Conservation (phyloP, 148 eudicot genomes). For the Fallopia convolvulus region DNA sequence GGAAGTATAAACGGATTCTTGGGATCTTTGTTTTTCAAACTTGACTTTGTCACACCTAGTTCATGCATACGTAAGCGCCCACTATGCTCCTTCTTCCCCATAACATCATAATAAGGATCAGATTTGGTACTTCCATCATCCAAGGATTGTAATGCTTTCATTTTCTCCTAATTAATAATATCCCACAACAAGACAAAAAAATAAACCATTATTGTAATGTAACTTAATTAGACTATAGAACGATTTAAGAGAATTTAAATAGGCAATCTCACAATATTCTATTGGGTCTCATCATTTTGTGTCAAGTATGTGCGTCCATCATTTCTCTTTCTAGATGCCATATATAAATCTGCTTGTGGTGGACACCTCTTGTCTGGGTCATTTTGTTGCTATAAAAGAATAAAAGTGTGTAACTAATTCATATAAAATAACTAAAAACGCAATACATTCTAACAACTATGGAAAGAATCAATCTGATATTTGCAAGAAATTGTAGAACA, state of each 20-base stretch:
- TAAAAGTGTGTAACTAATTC: background rate
- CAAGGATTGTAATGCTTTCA: background rate
- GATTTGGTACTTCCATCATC: background rate
- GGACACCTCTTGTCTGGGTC: background rate
- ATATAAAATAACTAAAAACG: background rate
- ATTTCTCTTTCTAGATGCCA: background rate
- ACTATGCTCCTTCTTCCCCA: background rate
- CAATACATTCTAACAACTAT: background rate
- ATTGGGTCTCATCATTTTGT: background rate
- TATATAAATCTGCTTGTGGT: background rate
- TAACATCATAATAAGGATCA: background rate
- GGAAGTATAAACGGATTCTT: background rate
- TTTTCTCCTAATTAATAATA: background rate
- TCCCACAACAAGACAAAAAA: background rate
- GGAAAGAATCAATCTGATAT: background rate
- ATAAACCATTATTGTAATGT: no score
- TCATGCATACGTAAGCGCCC: background rate
- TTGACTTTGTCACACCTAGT: background rate
- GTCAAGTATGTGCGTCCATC: background rate
- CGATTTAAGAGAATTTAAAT: background rate
- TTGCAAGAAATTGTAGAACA: background rate
- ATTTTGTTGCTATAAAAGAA: background rate
- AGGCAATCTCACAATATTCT: background rate
- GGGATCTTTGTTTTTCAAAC: background rate
- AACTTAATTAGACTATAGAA: no score